Evolutionary conservation across 176 grass and related monocot species (phyloP), one percentile per base, ranked within the genome.

Genomic region (barley (Hordeum vulgare)): DNA sequence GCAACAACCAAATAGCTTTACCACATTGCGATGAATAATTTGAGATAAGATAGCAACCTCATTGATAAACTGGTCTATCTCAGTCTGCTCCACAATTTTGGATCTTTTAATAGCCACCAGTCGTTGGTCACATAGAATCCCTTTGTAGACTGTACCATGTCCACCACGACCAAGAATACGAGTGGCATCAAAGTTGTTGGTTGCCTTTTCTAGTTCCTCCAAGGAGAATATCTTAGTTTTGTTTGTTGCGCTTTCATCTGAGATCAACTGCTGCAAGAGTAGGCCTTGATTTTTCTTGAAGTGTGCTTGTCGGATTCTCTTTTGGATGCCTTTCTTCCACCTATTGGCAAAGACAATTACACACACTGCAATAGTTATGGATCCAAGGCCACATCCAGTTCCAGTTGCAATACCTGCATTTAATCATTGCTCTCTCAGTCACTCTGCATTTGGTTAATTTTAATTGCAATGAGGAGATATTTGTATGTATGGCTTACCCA

Each of bases 151-250:
- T n/a, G n/a, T 69, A 23, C 66, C 66, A 0, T 69, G 66, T 23
- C 66, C 66, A 13, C 35, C 66, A 14, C 21, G 66, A 8, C 66
- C 66, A 40, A 69, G 35, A 69, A 69, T 35, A 40, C 34, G 66
- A 40, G 66, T 39, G 2, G 2, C 21, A 69, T 40, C 66, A 0
- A 69, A 69, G 66, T 69, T 69, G 66, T 69, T 40, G 20, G 66
- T 69, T 40, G 66, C 66, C 66, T 69, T 75, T 49, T 91, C 85
- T 49, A 87, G 58, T 40, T 87, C 80, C 36, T 71, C 75, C n/a
- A 76, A 62, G 4, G 58, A 83, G 65, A 91, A 91, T 45, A 87
- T 84, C 33, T 42, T 86, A 51, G 88, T 59, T 60, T 80, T 86
- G 18, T 80, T 51, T 33, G 72, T 42, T 7, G 58, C 36, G 1